phyloP scores from a whole-genome alignment of 306 rosid genomes.

The Lithocarpus polystachyus region DNA sequence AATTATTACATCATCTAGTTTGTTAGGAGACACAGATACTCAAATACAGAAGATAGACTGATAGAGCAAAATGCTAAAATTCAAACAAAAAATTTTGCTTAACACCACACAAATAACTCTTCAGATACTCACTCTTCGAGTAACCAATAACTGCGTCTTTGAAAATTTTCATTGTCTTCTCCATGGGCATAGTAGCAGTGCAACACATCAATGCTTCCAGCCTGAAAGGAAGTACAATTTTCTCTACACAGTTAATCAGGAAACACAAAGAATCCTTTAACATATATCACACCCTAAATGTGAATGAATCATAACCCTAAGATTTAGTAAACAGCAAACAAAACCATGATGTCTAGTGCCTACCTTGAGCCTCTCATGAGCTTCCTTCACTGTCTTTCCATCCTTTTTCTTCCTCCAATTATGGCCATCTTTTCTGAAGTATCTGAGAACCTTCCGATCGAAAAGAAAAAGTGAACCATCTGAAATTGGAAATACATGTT shows the following conservation, averaged over 20 bases:
- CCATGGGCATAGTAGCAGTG: slow-evolving; percentile 95
- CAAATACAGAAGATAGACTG: not conserved
- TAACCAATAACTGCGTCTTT: slow-evolving; percentile 91
- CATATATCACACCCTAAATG: slow-evolving; percentile 14
- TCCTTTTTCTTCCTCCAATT: slow-evolving; percentile 96
- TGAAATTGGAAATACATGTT: slow-evolving; percentile 32
- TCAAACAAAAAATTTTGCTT: not conserved
- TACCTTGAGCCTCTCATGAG: slow-evolving; percentile 94
- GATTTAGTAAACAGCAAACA: slow-evolving; percentile 7
- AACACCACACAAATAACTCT: not conserved
- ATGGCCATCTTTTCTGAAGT: slow-evolving; percentile 93
- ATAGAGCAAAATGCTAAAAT: slow-evolving; percentile 6
- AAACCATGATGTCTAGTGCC: slow-evolving; percentile 2
- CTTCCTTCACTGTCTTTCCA: slow-evolving; percentile 90
- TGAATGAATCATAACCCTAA: not conserved
- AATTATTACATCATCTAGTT: not conserved
- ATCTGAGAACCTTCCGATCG: slow-evolving; percentile 86
- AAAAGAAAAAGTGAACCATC: slow-evolving; percentile 92
- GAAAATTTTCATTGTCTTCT: slow-evolving; percentile 74
- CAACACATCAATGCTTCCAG: slow-evolving; percentile 74
- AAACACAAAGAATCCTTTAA: slow-evolving; percentile 8
- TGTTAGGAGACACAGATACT: not conserved
- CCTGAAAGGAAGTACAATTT: slow-evolving; percentile 40
- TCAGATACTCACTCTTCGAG: slow-evolving; percentile 76
- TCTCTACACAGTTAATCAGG: slow-evolving; percentile 12